phyloP scores from a whole-genome alignment of 305 asterid genomes.

The Solanum aculeatissimum region DNA sequence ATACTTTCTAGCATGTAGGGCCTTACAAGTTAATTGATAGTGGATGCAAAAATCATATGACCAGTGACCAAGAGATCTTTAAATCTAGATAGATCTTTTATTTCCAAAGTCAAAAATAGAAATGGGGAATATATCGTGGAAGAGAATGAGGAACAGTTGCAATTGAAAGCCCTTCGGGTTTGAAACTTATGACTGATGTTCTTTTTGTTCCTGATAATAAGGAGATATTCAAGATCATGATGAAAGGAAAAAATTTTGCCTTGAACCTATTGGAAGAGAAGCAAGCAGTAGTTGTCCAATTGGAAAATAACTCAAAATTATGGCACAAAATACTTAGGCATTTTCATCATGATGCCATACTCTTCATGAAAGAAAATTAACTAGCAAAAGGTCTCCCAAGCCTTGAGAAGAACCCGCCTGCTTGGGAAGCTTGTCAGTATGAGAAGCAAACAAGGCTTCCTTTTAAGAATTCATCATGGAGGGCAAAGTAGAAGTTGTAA shows the following conservation, averaged over 20 bases:
- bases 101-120: not conserved
- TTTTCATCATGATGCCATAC: not conserved
- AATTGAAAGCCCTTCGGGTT: not conserved
- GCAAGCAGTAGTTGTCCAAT: not conserved
- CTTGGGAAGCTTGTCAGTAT: not conserved
- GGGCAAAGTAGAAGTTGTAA: not conserved
- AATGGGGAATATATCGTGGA: not conserved
- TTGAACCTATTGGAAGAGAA: slow-evolving; percentile 1
- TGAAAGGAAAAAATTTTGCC: slow-evolving; percentile 1
- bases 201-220: not conserved
- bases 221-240: not conserved
- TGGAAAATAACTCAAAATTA: not conserved
- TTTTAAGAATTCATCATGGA: not conserved
- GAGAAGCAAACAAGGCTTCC: not conserved
- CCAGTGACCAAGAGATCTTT: not conserved
- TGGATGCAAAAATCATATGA: not conserved
- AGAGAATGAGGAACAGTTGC: not conserved
- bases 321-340: not conserved
- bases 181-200: not conserved
- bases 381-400: not conserved
- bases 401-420: not conserved
- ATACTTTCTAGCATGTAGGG: no score
- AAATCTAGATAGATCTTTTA: not conserved
- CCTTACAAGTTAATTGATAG: not conserved
- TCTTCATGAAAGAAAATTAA: not conserved